Evolutionary conservation across 192 early-diverging fungal species (phyloP).

Genomic region (Coemansia sp.): DNA sequence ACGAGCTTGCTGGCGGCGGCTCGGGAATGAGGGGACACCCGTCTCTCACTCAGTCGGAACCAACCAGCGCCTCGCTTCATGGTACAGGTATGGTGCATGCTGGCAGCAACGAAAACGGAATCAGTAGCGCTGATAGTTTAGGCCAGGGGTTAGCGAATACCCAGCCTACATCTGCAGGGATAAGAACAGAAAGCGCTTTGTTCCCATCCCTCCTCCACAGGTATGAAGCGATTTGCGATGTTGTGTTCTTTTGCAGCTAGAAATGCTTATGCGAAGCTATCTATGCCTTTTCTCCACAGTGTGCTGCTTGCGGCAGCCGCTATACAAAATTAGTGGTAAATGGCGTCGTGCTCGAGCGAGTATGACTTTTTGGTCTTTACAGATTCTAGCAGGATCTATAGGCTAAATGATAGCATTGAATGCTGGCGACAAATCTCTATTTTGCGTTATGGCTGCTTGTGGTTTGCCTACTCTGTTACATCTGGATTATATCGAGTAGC

Average conservation of each 20-base stretch:
- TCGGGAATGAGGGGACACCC: neutral
- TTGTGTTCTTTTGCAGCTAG: slow-evolving; percentile 8
- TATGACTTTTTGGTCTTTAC: neutral
- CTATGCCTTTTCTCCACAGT: neutral
- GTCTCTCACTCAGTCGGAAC: slow-evolving; percentile 18
- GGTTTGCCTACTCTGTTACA: neutral
- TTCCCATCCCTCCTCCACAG: slow-evolving; percentile 50
- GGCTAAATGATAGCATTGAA: too few relatives aligned
- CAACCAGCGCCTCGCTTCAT: slow-evolving; percentile 9
- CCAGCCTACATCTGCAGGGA: slow-evolving; percentile 8
- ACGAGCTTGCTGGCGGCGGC: neutral
- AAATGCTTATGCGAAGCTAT: neutral
- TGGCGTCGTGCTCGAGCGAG: neutral
- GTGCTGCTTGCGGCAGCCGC: neutral
- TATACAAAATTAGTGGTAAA: neutral
- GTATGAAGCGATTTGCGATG: slow-evolving; percentile 25
- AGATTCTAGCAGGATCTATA: neutral
- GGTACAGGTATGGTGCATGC: slow-evolving; percentile 11
- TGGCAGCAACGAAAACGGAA: slow-evolving; percentile 18
- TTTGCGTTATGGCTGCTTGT: neutral
- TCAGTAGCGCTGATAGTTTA: slow-evolving; percentile 33
- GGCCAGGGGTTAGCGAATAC: slow-evolving; percentile 29
- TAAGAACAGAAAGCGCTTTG: slow-evolving; percentile 25
- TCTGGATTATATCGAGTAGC: neutral
- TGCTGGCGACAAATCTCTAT: neutral